Evolutionary conservation across 2,329 filamentous ascomycete genomes (phyloP), one percentile per base, ranked within the genome.

Genomic region (Colletotrichum limetticola): DNA sequence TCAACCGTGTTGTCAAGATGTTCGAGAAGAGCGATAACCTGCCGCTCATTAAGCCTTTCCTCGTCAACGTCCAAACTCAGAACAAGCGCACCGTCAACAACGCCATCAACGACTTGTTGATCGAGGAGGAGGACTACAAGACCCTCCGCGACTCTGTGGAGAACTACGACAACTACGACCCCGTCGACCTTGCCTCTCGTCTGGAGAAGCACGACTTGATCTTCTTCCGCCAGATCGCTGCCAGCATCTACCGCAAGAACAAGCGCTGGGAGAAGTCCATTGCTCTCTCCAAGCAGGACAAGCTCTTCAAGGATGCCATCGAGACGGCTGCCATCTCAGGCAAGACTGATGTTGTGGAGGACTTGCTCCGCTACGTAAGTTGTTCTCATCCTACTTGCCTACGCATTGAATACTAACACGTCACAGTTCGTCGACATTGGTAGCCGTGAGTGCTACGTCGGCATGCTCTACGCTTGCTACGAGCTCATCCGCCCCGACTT

Each of bases 181-280:
- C 96, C 3, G 94, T 97, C 59, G 95, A 97, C 30, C 91, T 99
- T 74, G 97, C 97, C 2, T 90, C 94, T 81, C 94, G 97, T 68
- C 89, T 99, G 12, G 97, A 99, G 90, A 97, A 97, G 87, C 97
- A 99, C 81, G 97, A 99, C 70, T 87, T 99, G 61, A 95, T 99
- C 76, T 99, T 99, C 89, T 99, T 99, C 93, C 93, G 97, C 80
- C 97, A 99, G 85, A 98, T 99, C 80, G 97, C 97, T 5, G 95
- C 97, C 76, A 98, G 90, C 85, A 99, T 99, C 84, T 99, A 98
- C 88, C 95, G 97, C 83, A 99, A 98, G 90, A 98, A 98, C 89
- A 98, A 98, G 93, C 91, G 97, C 76, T 99, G 97, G 97, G 96
- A 98, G 87, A 98, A 98, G 87, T 98, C 95, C 4, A 99, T 99